A percentile compares a stretch with the other conserved stretches of the same genome.
phyloP scores from a whole-genome alignment of 768 basidiomycete genomes.

The Tylopilus subfusipes region DNA sequence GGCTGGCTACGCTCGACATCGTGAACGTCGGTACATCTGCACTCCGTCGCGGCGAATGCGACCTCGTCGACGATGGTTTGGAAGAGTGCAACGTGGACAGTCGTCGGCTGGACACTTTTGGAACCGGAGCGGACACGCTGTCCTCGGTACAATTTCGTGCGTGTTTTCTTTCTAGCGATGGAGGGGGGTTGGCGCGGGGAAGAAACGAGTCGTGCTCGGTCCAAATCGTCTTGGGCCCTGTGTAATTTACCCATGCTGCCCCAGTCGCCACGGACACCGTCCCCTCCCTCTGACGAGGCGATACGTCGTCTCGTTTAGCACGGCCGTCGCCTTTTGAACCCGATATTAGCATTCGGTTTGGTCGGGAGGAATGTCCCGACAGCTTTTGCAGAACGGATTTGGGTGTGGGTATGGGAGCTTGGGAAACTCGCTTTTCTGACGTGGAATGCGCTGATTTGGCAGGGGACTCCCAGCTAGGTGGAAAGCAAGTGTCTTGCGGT shows the following conservation, averaged over 20 bases:
- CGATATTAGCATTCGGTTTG: not conserved
- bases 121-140: not conserved
- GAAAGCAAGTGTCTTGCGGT: not conserved
- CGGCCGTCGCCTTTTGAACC: not conserved
- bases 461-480: not conserved
- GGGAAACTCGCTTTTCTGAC: not conserved
- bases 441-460: not conserved
- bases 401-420: not conserved
- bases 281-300: not conserved
- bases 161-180: slow-evolving; percentile 14
- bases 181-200: slow-evolving; percentile 20
- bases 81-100: not conserved
- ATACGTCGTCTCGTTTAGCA: not conserved
- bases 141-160: slow-evolving; percentile 6
- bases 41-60: not conserved
- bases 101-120: not conserved
- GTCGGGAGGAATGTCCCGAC: not conserved
- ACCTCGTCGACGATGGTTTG: not conserved
- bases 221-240: slow-evolving; percentile 7
- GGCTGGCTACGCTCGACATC: not conserved
- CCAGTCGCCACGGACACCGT: not conserved
- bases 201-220: slow-evolving; percentile 19
- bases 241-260: not conserved
- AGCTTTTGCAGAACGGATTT: not conserved
- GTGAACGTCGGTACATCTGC: not conserved